Evolutionary conservation across 164 flowering plant species (phyloP), one percentile per base, ranked within the genome.

Genomic region (Santalum album): DNA sequence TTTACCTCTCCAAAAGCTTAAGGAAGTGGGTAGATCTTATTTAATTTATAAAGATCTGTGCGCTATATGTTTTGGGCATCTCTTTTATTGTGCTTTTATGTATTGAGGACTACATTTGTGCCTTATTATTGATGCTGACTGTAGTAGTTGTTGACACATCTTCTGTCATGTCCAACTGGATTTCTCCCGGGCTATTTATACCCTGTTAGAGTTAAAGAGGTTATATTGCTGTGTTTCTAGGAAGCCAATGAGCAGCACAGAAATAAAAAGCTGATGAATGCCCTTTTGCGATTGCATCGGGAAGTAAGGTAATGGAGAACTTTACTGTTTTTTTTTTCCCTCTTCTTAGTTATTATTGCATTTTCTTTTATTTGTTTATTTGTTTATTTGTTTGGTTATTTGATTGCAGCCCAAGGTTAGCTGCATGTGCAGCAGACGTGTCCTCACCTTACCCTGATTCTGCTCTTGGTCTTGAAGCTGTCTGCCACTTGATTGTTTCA

Each of bases 201-300:
- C n/a, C 34, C 34, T 29, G 34, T 29, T 29, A 29, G 9, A n/a
- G n/a, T n/a, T n/a, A n/a, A n/a, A n/a, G 21, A 15, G 21, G 21
- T 43, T 43, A 1, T 6, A 43, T 43, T 39, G 14, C 4, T 3
- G 9, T 21, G 25, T 1, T 35, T 65, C 26, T 54, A 92, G 99
- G 96, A 87, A 63, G 66, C 84, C 17, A 78, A 81, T 62, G 97
- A 92, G 78, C 95, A 79, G 67, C 84, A 89, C 62, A 80, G 87
- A 63, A 89, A 92, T 69, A 82, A 86, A 40, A 92, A 92, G 70
- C 73, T 92, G 50, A 59, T 92, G 80, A 84, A 80, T 69, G 85
- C 85, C 3, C 86, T 92, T 45, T 57, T 92, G 46, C 75, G 77
- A 39, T 62, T 92, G 74, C 99, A 92, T 72, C 76, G 87, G 54